Conservation (phyloP, 2,329 filamentous ascomycete genomes). For the Penicillium thymicola region DNA sequence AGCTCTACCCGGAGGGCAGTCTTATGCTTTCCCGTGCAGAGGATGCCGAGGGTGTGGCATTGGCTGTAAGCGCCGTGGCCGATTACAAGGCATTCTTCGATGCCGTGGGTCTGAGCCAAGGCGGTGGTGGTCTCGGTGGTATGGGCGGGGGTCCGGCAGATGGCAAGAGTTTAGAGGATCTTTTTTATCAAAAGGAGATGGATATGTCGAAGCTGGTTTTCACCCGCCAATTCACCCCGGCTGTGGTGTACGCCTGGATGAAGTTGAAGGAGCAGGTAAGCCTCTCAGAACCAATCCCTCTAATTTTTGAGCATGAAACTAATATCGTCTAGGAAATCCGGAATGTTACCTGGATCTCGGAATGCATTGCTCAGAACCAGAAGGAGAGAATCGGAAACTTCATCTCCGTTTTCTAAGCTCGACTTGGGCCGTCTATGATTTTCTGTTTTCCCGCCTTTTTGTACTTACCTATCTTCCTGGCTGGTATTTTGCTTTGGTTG, state of each 20-base stretch:
- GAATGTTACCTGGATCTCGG: slow-evolving; percentile 99
- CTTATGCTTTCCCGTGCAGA: slow-evolving; percentile 93
- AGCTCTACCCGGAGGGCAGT: slow-evolving; percentile 88
- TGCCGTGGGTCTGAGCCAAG: slow-evolving; percentile 74
- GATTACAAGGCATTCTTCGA: slow-evolving; percentile 98
- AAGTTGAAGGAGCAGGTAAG: slow-evolving; percentile 94
- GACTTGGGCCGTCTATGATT: slow-evolving; percentile 8
- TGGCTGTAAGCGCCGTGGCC: slow-evolving; percentile 86
- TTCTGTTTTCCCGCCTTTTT: slow-evolving; percentile 12
- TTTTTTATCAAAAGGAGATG: slow-evolving; percentile 99
- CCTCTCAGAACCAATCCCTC: slow-evolving; percentile 5
- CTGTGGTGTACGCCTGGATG: slow-evolving; percentile 96
- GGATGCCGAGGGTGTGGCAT: slow-evolving; percentile 86
- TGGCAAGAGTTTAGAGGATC: slow-evolving; percentile 86
- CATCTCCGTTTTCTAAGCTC: slow-evolving; percentile 84
- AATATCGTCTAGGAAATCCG: slow-evolving; percentile 75
- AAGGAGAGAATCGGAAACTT: slow-evolving; percentile 99
- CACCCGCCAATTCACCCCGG: slow-evolving; percentile 91
- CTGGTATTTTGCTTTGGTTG: slow-evolving; percentile 15
- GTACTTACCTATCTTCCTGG: slow-evolving; percentile 19
- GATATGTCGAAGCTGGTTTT: slow-evolving; percentile 94
- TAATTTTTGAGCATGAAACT: slow-evolving; percentile 14
- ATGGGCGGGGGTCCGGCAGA: slow-evolving; percentile 71
- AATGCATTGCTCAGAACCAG: slow-evolving; percentile 99
- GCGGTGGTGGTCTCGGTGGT: slow-evolving; percentile 68